Evolutionary conservation across 2,329 filamentous ascomycete species (phyloP).

Genomic region (Fusarium anthophilum): DNA sequence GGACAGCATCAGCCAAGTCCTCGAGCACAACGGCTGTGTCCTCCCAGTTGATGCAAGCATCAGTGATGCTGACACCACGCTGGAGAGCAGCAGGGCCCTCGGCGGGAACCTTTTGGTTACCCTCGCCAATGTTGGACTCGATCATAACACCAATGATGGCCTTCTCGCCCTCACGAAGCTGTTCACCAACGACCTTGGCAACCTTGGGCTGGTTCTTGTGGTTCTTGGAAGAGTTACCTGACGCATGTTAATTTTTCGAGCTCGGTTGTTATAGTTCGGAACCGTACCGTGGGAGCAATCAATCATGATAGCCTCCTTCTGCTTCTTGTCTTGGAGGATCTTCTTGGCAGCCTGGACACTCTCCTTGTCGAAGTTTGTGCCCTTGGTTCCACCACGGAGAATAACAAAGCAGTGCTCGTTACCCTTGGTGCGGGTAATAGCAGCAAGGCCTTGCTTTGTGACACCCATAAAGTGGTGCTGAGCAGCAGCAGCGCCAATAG

Average conservation of each 20-base stretch:
- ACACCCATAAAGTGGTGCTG: slow-evolving; percentile 98
- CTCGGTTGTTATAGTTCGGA: slow-evolving; percentile 51
- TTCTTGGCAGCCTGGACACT: slow-evolving; percentile 84
- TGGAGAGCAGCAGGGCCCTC: slow-evolving; percentile 82
- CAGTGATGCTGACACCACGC: slow-evolving; percentile 93
- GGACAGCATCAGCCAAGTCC: slow-evolving; percentile 84
- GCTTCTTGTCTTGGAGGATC: slow-evolving; percentile 80
- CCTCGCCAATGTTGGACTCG: slow-evolving; percentile 95
- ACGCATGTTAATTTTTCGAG: not conserved
- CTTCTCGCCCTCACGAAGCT: slow-evolving; percentile 86
- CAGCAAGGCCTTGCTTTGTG: slow-evolving; percentile 95
- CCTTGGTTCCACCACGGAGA: slow-evolving; percentile 87
- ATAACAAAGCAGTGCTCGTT: slow-evolving; percentile 99
- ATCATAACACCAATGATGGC: slow-evolving; percentile 98
- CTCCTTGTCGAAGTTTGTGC: slow-evolving; percentile 92
- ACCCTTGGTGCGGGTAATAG: slow-evolving; percentile 90
- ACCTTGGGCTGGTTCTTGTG: slow-evolving; percentile 98
- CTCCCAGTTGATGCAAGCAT: slow-evolving; percentile 96
- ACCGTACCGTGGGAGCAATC: slow-evolving; percentile 92
- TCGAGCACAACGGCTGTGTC: slow-evolving; percentile 83
- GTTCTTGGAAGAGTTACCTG: slow-evolving; percentile 96
- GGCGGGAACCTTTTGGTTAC: slow-evolving; percentile 85
- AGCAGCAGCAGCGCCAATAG: slow-evolving; percentile 86
- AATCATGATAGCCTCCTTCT: slow-evolving; percentile 93
- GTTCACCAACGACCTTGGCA: slow-evolving; percentile 81